These are phyloP conservation scores for Musa beccarii DNA, from an alignment of 176 grass and related monocot species.

Conservation along the genomic window DNA sequence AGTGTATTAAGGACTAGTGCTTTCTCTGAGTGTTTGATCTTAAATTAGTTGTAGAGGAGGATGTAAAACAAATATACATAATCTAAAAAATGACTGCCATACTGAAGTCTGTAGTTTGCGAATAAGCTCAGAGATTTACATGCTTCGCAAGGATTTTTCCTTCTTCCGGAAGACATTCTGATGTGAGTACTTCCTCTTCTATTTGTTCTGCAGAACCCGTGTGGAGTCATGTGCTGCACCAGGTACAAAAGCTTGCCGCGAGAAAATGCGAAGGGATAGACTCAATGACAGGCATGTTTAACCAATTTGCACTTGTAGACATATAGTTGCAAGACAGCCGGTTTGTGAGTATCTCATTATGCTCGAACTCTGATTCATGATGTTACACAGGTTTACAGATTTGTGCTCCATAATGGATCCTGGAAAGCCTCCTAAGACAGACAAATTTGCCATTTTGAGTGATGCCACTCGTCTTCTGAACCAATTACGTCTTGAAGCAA, in stretches of 20 bases:
- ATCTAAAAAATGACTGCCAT: neutral
- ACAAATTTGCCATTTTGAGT: slow-evolving; percentile 69
- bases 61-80: neutral
- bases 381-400: slow-evolving; percentile 66
- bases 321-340: neutral
- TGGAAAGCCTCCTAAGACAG: slow-evolving; percentile 67
- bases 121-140: neutral
- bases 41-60: neutral
- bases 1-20: neutral
- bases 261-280: slow-evolving; percentile 81
- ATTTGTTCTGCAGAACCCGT: slow-evolving; percentile 37
- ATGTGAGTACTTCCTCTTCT: neutral
- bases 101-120: too few relatives aligned
- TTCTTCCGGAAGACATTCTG: neutral
- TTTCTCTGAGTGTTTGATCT: neutral
- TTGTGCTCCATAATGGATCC: slow-evolving; percentile 78
- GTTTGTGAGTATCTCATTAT: neutral
- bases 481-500: slow-evolving; percentile 48
- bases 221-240: slow-evolving; percentile 65
- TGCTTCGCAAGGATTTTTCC: neutral
- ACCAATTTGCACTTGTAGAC: neutral
- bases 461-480: slow-evolving; percentile 51
- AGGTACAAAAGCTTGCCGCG: slow-evolving; percentile 85
- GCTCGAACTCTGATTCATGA: neutral
- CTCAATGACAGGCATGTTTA: slow-evolving; percentile 73